These are phyloP conservation scores for Pseudomassariella vexata DNA, from an alignment of 2,329 filamentous ascomycete genomes.

Conservation along the genomic window DNA sequence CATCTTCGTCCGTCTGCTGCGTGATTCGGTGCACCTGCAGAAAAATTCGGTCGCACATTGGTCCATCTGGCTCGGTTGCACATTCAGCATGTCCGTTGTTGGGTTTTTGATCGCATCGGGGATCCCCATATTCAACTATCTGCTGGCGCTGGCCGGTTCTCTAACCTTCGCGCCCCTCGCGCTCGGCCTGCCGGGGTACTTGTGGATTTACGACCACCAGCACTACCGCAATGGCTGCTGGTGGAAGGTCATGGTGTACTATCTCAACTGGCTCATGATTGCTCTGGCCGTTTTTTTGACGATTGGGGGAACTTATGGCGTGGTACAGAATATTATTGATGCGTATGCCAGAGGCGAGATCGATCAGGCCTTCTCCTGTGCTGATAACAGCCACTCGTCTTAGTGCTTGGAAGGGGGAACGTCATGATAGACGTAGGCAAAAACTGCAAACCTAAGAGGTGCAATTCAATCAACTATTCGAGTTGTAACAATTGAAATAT, in stretches of 20 bases:
- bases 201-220: slow-evolving; percentile 29
- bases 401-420: too few species aligned
- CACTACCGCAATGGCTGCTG: slow-evolving; percentile 22
- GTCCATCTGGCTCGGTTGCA: slow-evolving; percentile 22
- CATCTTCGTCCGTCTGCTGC: slow-evolving; percentile 26
- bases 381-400: slow-evolving; percentile 35
- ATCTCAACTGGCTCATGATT: slow-evolving; percentile 29
- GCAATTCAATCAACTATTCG: too few species aligned
- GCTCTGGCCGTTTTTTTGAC: slow-evolving; percentile 29
- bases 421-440: too few species aligned
- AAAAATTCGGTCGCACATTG: slow-evolving; percentile 21
- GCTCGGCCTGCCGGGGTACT: slow-evolving; percentile 26
- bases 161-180: slow-evolving; percentile 29
- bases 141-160: slow-evolving; percentile 24
- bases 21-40: slow-evolving; percentile 23
- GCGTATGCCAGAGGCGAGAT: slow-evolving; percentile 43
- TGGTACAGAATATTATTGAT: slow-evolving; percentile 43
- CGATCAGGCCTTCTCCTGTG: slow-evolving; percentile 40
- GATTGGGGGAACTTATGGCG: slow-evolving; percentile 36
- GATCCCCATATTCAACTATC: slow-evolving; percentile 25
- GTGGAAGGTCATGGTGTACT: slow-evolving; percentile 22
- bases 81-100: slow-evolving; percentile 14
- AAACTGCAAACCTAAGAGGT: too few species aligned
- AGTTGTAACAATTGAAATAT: too few species aligned
- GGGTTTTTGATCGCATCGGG: slow-evolving; percentile 17